A percentile compares a stretch with the other conserved stretches of the same genome.
These are phyloP conservation scores for Ajuga chamaepitys DNA, from an alignment of 257 asterid genomes.

Conservation along the genomic window DNA sequence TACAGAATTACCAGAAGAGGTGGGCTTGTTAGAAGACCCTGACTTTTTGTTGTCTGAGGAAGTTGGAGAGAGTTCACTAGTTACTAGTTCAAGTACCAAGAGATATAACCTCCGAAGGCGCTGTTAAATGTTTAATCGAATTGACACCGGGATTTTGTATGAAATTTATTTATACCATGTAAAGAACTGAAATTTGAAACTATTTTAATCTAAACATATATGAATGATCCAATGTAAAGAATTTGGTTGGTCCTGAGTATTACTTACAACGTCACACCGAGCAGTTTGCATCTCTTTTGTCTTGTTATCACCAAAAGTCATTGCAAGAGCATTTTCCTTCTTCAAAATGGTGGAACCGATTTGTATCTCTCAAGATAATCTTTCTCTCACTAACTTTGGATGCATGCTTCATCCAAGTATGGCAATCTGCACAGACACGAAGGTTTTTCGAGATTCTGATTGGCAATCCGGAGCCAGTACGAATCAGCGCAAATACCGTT, in stretches of 20 bases:
- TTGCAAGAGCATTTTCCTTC: slow-evolving; percentile 26
- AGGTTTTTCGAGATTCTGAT: slow-evolving; percentile 47
- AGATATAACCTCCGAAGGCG: slow-evolving; percentile 59
- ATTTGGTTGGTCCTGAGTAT: too few relatives aligned
- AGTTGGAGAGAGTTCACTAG: slow-evolving; percentile 37
- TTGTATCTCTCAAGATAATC: slow-evolving; percentile 21
- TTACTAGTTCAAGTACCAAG: slow-evolving; percentile 23
- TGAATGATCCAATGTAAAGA: too few relatives aligned
- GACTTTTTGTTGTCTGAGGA: slow-evolving; percentile 42
- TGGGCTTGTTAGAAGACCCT: slow-evolving; percentile 44
- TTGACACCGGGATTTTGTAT: neutral
- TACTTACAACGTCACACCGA: too few relatives aligned
- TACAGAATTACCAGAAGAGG: slow-evolving; percentile 54
- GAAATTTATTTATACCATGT: neutral
- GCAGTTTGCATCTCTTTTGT: too few relatives aligned
- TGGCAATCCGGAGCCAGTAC: slow-evolving; percentile 30
- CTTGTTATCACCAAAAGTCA: slow-evolving; percentile 28
- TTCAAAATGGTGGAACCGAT: slow-evolving; percentile 26
- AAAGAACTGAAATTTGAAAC: too few relatives aligned
- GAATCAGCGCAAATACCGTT: slow-evolving; percentile 31
- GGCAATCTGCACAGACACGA: slow-evolving; percentile 41
- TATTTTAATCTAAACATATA: too few relatives aligned
- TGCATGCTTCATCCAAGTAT: slow-evolving; percentile 26
- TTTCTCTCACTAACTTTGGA: slow-evolving; percentile 15
- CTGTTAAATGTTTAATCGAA: neutral